These are phyloP conservation scores for Dictyostelium capitatum DNA, from an alignment of 78 protist genomes.

Conservation along the genomic window DNA sequence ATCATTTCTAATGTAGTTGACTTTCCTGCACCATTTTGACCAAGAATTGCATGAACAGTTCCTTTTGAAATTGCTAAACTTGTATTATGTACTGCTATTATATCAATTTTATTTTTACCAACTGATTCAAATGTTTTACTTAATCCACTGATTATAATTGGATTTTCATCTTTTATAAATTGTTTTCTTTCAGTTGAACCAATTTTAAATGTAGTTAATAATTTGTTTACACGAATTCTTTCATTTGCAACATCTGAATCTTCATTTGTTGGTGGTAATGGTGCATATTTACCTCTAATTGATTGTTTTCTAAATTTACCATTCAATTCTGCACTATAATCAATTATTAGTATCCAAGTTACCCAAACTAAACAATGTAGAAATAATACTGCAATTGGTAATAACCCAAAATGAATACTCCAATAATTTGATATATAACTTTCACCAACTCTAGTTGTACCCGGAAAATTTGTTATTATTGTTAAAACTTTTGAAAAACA, in stretches of 20 bases:
- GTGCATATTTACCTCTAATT: too few species aligned
- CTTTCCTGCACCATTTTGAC: constrained; percentile 95
- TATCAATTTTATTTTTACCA: neutral
- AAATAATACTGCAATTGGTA: neutral
- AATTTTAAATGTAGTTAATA: too few species aligned
- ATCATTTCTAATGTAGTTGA: constrained; percentile 90
- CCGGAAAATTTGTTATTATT: neutral
- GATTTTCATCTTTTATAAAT: neutral
- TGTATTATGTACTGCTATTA: constrained; percentile 28
- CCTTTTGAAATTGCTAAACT: neutral
- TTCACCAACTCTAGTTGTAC: neutral
- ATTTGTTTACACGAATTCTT: neutral
- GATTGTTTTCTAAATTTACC: neutral
- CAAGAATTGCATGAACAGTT: constrained; percentile 29
- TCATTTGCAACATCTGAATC: constrained; percentile 41
- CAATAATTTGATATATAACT: neutral
- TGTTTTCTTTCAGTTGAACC: too few species aligned
- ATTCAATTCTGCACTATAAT: neutral
- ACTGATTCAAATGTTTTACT: constrained; percentile 5
- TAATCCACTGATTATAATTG: neutral
- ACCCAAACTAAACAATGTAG: constrained; percentile 7
- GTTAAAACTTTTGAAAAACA: neutral
- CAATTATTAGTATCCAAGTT: neutral
- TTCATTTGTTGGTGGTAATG: neutral
- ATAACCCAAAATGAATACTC: neutral